Evolutionary conservation across 129 eudicot genomes (phyloP).

Genomic region (Flaveria bidentis): DNA sequence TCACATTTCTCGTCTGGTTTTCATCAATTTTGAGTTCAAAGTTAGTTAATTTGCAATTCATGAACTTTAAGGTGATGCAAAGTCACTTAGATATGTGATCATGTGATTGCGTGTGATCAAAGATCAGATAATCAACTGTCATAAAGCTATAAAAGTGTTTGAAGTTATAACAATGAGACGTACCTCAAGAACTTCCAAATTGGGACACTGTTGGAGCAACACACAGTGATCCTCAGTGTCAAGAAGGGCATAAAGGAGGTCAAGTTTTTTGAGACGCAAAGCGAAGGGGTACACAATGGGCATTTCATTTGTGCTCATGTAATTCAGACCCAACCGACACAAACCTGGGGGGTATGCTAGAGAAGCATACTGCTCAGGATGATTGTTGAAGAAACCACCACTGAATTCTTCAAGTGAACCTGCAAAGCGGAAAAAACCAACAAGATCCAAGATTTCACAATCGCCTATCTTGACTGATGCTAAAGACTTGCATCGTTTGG

Average conservation of each 20-base stretch:
- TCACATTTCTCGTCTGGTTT: conserved; percentile 73
- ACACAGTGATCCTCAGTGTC: conserved; percentile 70
- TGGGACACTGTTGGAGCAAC: conserved; percentile 67
- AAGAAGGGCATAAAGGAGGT: conserved; percentile 72
- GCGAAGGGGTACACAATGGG: conserved; percentile 66
- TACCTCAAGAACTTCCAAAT: conserved; percentile 90
- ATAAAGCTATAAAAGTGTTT: neutral
- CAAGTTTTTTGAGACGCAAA: conserved; percentile 59
- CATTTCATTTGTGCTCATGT: conserved; percentile 64
- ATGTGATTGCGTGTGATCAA: neutral
- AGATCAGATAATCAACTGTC: neutral
- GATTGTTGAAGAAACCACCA: conserved; percentile 61
- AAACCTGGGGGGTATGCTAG: conserved; percentile 50
- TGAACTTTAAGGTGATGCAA: neutral
- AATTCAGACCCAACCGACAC: conserved; percentile 58
- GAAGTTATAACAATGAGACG: neutral
- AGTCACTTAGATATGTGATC: neutral
- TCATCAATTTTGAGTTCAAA: neutral
- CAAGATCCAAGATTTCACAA: conserved; percentile 59
- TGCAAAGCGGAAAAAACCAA: conserved; percentile 57
- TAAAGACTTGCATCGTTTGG: conserved; percentile 56
- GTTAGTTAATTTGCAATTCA: conserved; percentile 18
- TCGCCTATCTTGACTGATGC: conserved; percentile 66
- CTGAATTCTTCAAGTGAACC: conserved; percentile 73
- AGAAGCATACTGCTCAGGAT: conserved; percentile 46